A percentile compares a stretch with the other conserved stretches of the same genome.
Conservation (phyloP, 2,329 filamentous ascomycete species). For the Pseudogymnoascus sp. region DNA sequence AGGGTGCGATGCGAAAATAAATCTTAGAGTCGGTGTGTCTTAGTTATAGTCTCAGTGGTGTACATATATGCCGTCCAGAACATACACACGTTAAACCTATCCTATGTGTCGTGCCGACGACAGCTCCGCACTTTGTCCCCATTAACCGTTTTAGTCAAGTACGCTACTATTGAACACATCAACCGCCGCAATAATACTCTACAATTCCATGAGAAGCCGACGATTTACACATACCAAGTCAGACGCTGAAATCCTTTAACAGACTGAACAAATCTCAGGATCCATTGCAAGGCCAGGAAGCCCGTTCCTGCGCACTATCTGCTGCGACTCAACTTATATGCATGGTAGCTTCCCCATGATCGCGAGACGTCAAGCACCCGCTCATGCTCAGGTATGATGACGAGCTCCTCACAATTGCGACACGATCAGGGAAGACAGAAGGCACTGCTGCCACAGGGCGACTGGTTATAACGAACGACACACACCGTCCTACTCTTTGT, state of each 20-base stretch:
- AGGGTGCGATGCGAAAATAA: slow-evolving; percentile 13
- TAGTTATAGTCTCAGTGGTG: background rate
- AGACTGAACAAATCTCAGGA: background rate
- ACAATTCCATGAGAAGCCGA: background rate
- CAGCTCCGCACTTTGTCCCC: slow-evolving; percentile 6
- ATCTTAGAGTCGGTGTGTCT: slow-evolving; percentile 18
- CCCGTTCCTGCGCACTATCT: background rate
- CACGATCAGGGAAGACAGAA: slow-evolving; percentile 6
- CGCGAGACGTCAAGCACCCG: slow-evolving; percentile 2
- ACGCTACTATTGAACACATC: slow-evolving; percentile 7
- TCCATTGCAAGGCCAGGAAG: background rate
- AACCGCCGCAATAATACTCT: slow-evolving; percentile 3
- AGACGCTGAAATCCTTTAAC: background rate
- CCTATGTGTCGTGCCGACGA: slow-evolving; percentile 4
- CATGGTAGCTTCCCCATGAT: slow-evolving; percentile 8
- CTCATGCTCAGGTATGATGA: slow-evolving; percentile 7
- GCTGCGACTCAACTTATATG: background rate
- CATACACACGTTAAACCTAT: background rate
- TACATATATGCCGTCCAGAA: background rate
- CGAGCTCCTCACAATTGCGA: slow-evolving; percentile 7
- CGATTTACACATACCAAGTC: background rate
- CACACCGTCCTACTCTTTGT: background rate
- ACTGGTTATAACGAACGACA: slow-evolving; percentile 3
- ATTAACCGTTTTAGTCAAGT: slow-evolving; percentile 8
- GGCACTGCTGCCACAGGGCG: slow-evolving; percentile 3